These are phyloP conservation scores for Zelopaecilomyces penicillatus DNA, from an alignment of 2,329 filamentous ascomycete genomes.

Conservation along the genomic window DNA sequence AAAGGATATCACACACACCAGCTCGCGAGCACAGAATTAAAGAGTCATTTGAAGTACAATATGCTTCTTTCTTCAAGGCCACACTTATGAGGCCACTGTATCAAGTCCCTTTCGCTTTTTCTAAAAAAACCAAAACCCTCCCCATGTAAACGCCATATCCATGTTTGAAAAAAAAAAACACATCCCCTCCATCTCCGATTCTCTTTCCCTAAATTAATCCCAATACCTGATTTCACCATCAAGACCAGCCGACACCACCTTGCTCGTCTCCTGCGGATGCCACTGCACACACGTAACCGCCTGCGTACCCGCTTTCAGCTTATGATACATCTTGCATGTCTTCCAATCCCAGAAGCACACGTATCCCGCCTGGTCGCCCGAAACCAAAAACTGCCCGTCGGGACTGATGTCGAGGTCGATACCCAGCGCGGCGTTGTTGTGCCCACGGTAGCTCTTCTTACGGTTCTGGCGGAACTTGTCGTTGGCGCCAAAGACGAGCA, in stretches of 20 bases:
- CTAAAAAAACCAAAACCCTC: not conserved
- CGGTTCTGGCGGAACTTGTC: constrained; percentile 96
- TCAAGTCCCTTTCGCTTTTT: not conserved
- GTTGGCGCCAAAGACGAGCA: constrained; percentile 87
- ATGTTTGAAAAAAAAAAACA: constrained; percentile 3
- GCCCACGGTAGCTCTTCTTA: constrained; percentile 92
- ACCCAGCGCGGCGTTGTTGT: constrained; percentile 91
- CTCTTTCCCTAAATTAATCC: constrained; percentile 53
- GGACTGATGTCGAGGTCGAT: constrained; percentile 84
- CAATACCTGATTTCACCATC: constrained; percentile 87
- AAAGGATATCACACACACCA: no score
- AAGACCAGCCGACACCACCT: constrained; percentile 82
- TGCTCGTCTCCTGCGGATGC: constrained; percentile 96
- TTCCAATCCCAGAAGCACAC: constrained; percentile 99
- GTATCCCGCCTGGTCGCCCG: constrained; percentile 79
- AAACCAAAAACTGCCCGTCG: constrained; percentile 84
- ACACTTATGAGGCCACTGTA: no score
- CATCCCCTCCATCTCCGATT: not conserved
- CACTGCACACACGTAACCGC: constrained; percentile 83
- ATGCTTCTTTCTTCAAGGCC: no score
- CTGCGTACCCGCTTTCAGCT: constrained; percentile 76
- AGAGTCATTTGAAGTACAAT: no score
- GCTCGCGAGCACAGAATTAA: no score
- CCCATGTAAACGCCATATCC: constrained; percentile 3
- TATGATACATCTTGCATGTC: constrained; percentile 98